Evolutionary conservation across 2,329 filamentous ascomycete species (phyloP), one percentile per base, ranked within the genome.

Genomic region (Penicillium glabrum): DNA sequence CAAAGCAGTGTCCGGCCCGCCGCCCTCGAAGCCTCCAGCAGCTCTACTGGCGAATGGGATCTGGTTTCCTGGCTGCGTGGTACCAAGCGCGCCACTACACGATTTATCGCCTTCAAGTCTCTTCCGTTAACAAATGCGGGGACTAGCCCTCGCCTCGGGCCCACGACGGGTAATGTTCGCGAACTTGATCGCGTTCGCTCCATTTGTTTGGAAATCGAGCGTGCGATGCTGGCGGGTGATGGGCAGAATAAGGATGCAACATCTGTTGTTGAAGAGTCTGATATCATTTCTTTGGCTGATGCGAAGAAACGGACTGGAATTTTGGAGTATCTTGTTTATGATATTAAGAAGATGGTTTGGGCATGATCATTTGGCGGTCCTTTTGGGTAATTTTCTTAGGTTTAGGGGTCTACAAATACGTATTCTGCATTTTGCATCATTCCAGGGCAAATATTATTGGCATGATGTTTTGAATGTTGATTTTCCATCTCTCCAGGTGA

Each of bases 261-360:
- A 41, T 73, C 72, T 16, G 57, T 77, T 16, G 76, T 86, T 3
- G 79, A 86, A 58, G 76, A 86, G 57, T 78, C 78, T 41, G 89
- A 93, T 66, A 90, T 99, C 51, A 91, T 99, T 51, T 90, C 87
- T 24, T 73, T 96, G 52, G 86, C 86, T 2, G 92, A 97, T 69
- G 95, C 95, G 55, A 93, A 86, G 82, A 89, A 85, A 79, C 92
- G 88, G 59, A 97, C 93, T 0, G 90, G 92, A 0, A 81, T 96
- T 66, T 73, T 98, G 51, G 93, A 97, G 75, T 88, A 93, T 72
- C 76, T 96, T 68, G 91, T 92, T 1, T 92, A 98, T 79, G 89
- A 89, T 57, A 82, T 98, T 67, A 97, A 96, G 84, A 96, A 91
- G 80, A 77, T 98, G 71, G 92, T 99, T 13, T 98, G 95, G 95